Evolutionary conservation across 2,329 filamentous ascomycete species (phyloP), one percentile per base, ranked within the genome.

Genomic region (Microcyclospora pomicola): DNA sequence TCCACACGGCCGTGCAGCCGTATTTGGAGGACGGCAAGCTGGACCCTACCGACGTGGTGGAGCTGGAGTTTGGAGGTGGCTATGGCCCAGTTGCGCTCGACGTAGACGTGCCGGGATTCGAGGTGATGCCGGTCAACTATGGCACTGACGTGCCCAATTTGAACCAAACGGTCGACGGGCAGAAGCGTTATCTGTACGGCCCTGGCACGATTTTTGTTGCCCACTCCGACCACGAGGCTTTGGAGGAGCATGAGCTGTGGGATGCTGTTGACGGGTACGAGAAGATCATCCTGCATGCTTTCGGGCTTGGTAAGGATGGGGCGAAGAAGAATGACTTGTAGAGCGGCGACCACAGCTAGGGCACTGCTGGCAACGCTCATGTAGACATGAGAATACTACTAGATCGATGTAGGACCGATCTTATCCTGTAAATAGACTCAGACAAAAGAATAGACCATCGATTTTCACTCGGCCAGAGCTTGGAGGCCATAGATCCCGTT

Each of bases 71-170:
- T 54, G 53, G 52, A 0, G 67, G 69, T 15, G 81, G 77, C 0
- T 94, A 94, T 54, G 77, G 77, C 0, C 82, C 83, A 0, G 76
- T 94, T 1, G 71, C 83, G 52, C 75, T 85, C 45, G 74, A 88
- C 51, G 80, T 78, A 43, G 82, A 92, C 52, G 78, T 95, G 5
- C 72, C 82, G n/a, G 87, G 82, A 0, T 95, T 96, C 45, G 77
- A 91, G n/a, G 78, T 73, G 0, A 75, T 81, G 35, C 78, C 82
- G 0, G 83, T 87, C 33, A 95, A 93, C 57, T 96, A 96, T 54
- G 88, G 87, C 9, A 96, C 91, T 1, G 88, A 96, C 59, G 78
- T 95, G 15, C 82, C 86, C 2, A 78, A 85, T 50, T 60, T 94
- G 33, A 61, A 73, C 27, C 76, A 83, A 9, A 68, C 77, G 13